Evolutionary conservation across 768 basidiomycete species (phyloP).

Genomic region (Tylopilus plumbeoviolaceoides): DNA sequence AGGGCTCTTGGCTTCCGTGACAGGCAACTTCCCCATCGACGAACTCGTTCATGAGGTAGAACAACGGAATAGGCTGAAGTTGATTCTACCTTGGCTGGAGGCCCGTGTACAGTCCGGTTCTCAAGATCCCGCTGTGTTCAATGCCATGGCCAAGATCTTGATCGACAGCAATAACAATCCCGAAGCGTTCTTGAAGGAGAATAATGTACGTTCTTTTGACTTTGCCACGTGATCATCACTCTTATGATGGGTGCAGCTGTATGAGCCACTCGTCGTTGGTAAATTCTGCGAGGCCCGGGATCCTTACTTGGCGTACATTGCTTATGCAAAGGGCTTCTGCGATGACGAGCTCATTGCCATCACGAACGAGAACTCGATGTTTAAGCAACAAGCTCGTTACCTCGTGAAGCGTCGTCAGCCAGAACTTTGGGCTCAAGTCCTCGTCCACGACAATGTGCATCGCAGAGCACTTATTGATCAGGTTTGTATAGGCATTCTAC

Average conservation of each 20-base stretch:
- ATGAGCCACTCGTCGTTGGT: conserved; percentile 95
- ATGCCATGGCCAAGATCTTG: conserved; percentile 96
- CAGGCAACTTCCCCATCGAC: conserved; percentile 96
- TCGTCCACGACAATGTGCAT: conserved; percentile 83
- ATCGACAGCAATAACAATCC: conserved; percentile 99
- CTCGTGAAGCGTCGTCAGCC: conserved; percentile 93
- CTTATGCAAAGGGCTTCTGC: conserved; percentile 98
- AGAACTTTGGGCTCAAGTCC: conserved; percentile 96
- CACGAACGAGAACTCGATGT: conserved; percentile 99
- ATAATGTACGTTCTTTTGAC: conserved; percentile 63
- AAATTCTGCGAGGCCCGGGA: conserved; percentile 99
- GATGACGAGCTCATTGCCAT: conserved; percentile 96
- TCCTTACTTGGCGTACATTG: conserved; percentile 97
- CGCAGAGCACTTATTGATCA: conserved; percentile 94
- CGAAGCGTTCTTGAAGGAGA: conserved; percentile 96
- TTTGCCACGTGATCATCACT: background rate
- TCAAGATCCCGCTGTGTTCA: conserved; percentile 92
- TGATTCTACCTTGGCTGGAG: conserved; percentile 97
- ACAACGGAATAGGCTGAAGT: conserved; percentile 90
- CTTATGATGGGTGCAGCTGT: conserved; percentile 52
- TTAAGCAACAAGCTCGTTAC: conserved; percentile 98
- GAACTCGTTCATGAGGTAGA: conserved; percentile 98
- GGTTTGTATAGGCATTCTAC: conserved; percentile 36
- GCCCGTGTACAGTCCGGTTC: conserved; percentile 89
- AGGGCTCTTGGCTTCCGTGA: conserved; percentile 86